These are phyloP conservation scores for Magnolia sinica DNA, from an alignment of 164 flowering plant species.

Conservation along the genomic window DNA sequence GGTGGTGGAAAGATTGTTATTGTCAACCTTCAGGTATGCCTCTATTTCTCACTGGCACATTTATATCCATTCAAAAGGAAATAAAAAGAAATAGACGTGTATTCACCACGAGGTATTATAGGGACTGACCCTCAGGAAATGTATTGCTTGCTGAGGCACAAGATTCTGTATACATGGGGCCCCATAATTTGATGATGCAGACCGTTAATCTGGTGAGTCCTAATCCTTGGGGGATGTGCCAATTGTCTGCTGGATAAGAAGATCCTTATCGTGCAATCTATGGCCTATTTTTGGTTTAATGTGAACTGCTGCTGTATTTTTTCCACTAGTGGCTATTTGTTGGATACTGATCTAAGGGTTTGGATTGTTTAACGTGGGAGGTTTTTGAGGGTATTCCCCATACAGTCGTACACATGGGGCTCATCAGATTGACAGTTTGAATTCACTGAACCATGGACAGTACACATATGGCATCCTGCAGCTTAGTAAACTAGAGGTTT, in stretches of 20 bases:
- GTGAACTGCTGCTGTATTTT: not conserved
- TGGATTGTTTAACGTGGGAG: not conserved
- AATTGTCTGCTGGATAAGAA: not conserved
- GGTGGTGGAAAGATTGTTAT: slow-evolving; percentile 94
- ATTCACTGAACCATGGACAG: not conserved
- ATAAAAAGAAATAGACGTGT: not conserved
- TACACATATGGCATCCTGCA: not conserved
- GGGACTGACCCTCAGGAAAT: too few relatives aligned
- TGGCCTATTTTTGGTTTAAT: too few relatives aligned
- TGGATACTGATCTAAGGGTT: not conserved
- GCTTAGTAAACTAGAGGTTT: not conserved
- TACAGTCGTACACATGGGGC: not conserved
- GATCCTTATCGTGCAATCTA: too few relatives aligned
- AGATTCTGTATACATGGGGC: too few relatives aligned
- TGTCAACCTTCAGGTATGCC: slow-evolving; percentile 92
- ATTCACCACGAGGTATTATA: too few relatives aligned
- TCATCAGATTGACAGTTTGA: not conserved
- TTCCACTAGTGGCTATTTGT: not conserved
- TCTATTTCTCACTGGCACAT: not conserved
- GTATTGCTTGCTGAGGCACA: too few relatives aligned
- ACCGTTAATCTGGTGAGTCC: not conserved
- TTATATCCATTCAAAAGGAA: not conserved
- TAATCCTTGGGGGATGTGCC: not conserved
- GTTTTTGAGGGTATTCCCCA: not conserved
- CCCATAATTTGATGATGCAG: not conserved